Evolutionary conservation across 768 basidiomycete species (phyloP), one percentile per base, ranked within the genome.

Genomic region (Astraeus odoratus): DNA sequence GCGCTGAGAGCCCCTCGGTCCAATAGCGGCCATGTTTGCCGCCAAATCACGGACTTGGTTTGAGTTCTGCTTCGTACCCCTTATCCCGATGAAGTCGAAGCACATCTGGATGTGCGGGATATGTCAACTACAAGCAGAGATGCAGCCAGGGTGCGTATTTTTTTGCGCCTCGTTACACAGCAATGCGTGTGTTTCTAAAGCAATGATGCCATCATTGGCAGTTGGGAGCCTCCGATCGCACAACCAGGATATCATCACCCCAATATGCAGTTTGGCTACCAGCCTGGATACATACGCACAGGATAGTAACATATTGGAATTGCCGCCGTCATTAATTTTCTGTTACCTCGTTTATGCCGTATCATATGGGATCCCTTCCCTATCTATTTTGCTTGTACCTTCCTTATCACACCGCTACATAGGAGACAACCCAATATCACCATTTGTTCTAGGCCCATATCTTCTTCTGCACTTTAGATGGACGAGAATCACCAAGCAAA

Each of bases 21-120:
- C 37, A n/a, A 13, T 52, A 84, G 84, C 68, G 19, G 72, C 80
- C 41, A 78, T 84, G 44, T 64, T 79, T 39, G 67, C 74, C 24
- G 81, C 81, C 24, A 85, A 83, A 59, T 71, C 73, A 26, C 77
- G 78, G 44, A 76, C 66, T 29, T 87, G 84, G 86, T 83, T 89
- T 57, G 82, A 86, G 61, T 58, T 89, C 36, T 87, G 81, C 67
- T 84, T 77, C 61, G 70, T 89, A 12, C 86, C 82, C 19, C 63
- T 89, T 45, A 61, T 88, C 34, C 86, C 86, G 1, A 66, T 86
- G 54, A 73, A 63, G 19, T 74, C 74, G 39, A 75, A 74, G 43
- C 76, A 75, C 43, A 64, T 88, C 41, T 86, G 85, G 81, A 57
- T 81, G 46, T 89, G 86, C 61, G 70, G 69, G 19, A 84, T 81